Evolutionary conservation across 2,329 filamentous ascomycete species (phyloP), one percentile per base, ranked within the genome.

Genomic region (Claviceps fusiformis): DNA sequence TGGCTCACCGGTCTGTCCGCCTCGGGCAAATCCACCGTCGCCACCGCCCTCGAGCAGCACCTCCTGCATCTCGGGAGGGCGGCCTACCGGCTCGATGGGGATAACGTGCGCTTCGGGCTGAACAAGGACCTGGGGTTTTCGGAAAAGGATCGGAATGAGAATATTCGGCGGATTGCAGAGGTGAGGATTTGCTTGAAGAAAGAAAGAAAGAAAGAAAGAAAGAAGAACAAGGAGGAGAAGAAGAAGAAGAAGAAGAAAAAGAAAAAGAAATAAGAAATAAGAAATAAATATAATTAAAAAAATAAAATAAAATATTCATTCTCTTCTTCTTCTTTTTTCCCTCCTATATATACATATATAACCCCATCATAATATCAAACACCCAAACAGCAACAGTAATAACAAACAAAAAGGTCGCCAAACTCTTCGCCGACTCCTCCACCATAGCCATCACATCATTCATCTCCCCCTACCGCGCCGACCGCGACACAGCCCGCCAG

Each of bases 1-100:
- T 98, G 93, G 93, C 87, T 98, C 68, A 98, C 93, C 1, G 93
- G 93, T 54, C 87, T 98, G 60, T 95, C 89, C 43, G 93, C 92
- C 53, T 95, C 89, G 0, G 93, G 93, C 68, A 98, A 98, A 75
- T 96, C 92, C 53, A 98, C 93, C 56, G 89, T 98, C 59, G 93
- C 93, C 55, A 95, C 89, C 3, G 93, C 93, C 17, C 87, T 98
- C 45, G 93, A 98, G 78, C 92, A 96, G 76, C 90, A 96, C 71
- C 85, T 98, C 39, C 82, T 98, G 55, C 90, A 95, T 70, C 79
- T 89, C 11, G 86, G 85, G 47, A 76, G 93, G 53, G 76, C 85
- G 55, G 87, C 91, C 58, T 98, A 98, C 80, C 85, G 93, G 54
- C 85, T 98, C 35, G 93, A 98, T 73, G 93, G 92, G 66, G 93